A percentile compares a stretch with the other conserved stretches of the same genome.
These are phyloP conservation scores for Gaeumannomyces tritici DNA, from an alignment of 2,329 filamentous ascomycete genomes.

Conservation along the genomic window DNA sequence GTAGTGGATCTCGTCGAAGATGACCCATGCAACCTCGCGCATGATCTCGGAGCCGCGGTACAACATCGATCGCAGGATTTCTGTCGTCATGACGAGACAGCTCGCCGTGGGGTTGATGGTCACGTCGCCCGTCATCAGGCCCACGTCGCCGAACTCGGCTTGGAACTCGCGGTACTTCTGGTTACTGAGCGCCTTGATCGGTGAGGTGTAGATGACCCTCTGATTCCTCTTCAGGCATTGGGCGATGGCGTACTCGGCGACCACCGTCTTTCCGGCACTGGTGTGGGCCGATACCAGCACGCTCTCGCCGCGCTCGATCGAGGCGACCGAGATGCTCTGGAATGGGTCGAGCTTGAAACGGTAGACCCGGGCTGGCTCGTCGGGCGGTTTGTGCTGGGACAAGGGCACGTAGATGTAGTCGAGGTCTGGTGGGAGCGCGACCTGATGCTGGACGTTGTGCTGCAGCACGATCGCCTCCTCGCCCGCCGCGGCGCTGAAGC, in stretches of 20 bases:
- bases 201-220: slow-evolving; percentile 97
- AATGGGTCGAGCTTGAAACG: slow-evolving; percentile 94
- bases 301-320: slow-evolving; percentile 93
- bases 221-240: slow-evolving; percentile 97
- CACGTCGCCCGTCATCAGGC: slow-evolving; percentile 97
- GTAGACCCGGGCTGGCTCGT: slow-evolving; percentile 74
- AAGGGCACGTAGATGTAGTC: slow-evolving; percentile 95
- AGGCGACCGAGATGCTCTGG: slow-evolving; percentile 88
- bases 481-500: slow-evolving; percentile 44
- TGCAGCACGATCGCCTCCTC: slow-evolving; percentile 69
- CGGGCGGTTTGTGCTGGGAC: slow-evolving; percentile 84
- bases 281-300: slow-evolving; percentile 96
- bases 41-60: slow-evolving; percentile 98
- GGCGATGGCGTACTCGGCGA: slow-evolving; percentile 95
- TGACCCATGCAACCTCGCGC: slow-evolving; percentile 96
- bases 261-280: slow-evolving; percentile 94
- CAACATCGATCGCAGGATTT: slow-evolving; percentile 97
- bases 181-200: slow-evolving; percentile 97
- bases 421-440: slow-evolving; percentile 84
- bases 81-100: slow-evolving; percentile 97
- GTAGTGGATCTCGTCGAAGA: slow-evolving; percentile 99
- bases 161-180: slow-evolving; percentile 98
- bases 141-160: slow-evolving; percentile 91
- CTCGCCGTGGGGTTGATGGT: slow-evolving; percentile 98
- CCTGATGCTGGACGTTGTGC: slow-evolving; percentile 98